Percentiles rank a stretch among this genome's conserved stretches.
Conservation (phyloP, 495 filamentous ascomycete genomes). For the Xylaria cubensis region DNA sequence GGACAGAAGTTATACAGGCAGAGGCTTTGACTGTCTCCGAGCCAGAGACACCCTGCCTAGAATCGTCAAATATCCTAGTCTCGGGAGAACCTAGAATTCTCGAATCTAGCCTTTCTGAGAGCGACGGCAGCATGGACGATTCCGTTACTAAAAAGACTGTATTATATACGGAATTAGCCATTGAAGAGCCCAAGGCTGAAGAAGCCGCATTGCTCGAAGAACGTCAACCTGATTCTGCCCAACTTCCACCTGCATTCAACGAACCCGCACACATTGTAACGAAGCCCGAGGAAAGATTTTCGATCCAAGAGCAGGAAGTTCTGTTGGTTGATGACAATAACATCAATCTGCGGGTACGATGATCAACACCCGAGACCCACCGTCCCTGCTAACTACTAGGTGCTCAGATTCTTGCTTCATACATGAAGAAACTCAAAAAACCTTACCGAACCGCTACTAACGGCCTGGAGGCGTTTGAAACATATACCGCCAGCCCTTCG, state of each 20-base stretch:
- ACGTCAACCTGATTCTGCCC: neutral
- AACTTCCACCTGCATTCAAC: neutral
- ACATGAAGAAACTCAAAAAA: neutral
- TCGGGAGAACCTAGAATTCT: neutral
- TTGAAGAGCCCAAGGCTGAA: neutral
- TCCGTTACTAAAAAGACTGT: neutral
- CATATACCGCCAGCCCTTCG: neutral
- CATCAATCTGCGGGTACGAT: neutral
- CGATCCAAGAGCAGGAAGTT: neutral
- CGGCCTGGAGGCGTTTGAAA: neutral
- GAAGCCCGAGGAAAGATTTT: neutral
- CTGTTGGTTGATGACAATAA: neutral
- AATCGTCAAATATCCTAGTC: neutral
- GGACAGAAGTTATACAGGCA: neutral
- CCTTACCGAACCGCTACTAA: neutral
- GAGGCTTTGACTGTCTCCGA: neutral
- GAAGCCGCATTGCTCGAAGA: neutral
- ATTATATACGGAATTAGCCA: neutral
- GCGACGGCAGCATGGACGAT: neutral
- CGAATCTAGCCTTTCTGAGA: neutral
- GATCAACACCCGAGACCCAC: neutral
- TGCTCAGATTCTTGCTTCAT: neutral
- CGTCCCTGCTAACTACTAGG: neutral
- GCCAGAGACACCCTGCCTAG: neutral
- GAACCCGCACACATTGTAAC: neutral